Percentiles rank a stretch among this genome's conserved stretches.
These are phyloP conservation scores for Cyberlindnera meyerae DNA, from an alignment of 805 yeast genomes.

Conservation along the genomic window DNA sequence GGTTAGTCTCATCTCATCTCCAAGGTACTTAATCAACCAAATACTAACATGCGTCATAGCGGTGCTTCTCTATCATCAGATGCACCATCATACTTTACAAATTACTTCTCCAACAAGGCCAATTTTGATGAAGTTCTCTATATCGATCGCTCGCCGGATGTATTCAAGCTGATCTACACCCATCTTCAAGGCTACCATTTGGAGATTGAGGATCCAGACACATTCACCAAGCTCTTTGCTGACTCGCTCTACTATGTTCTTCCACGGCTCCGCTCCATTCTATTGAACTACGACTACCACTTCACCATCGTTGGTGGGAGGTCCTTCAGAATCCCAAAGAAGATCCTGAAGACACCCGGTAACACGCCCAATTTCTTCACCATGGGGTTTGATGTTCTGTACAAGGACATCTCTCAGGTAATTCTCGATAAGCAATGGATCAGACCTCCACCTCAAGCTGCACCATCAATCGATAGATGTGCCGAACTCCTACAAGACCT, in stretches of 20 bases:
- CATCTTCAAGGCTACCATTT: conserved; percentile 83
- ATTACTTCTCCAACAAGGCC: conserved; percentile 45
- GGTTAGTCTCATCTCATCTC: conserved; percentile 9
- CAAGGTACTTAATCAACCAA: too few relatives aligned
- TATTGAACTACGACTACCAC: conserved; percentile 52
- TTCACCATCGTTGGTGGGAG: conserved; percentile 52
- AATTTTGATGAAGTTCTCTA: conserved; percentile 41
- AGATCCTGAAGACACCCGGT: conserved; percentile 52
- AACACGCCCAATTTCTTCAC: conserved; percentile 77
- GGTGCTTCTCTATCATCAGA: conserved; percentile 86
- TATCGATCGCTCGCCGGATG: conserved; percentile 69
- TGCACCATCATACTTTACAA: conserved; percentile 84
- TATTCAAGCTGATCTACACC: conserved; percentile 59
- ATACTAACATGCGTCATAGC: too few relatives aligned
- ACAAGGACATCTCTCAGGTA: conserved; percentile 43
- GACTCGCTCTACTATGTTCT: conserved; percentile 74
- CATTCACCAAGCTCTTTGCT: conserved; percentile 54
- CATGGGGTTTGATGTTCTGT: conserved; percentile 49
- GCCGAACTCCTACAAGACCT: conserved; percentile 27
- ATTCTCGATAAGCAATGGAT: conserved; percentile 39
- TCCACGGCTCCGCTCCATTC: conserved; percentile 44
- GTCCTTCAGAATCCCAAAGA: conserved; percentile 55
- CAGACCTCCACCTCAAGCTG: conserved; percentile 75
- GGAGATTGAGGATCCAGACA: conserved; percentile 52
- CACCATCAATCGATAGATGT: conserved; percentile 39